Base-by-base conservation (phyloP, 495 filamentous ascomycete species). In the Aspergillus mulundensis region DNA sequence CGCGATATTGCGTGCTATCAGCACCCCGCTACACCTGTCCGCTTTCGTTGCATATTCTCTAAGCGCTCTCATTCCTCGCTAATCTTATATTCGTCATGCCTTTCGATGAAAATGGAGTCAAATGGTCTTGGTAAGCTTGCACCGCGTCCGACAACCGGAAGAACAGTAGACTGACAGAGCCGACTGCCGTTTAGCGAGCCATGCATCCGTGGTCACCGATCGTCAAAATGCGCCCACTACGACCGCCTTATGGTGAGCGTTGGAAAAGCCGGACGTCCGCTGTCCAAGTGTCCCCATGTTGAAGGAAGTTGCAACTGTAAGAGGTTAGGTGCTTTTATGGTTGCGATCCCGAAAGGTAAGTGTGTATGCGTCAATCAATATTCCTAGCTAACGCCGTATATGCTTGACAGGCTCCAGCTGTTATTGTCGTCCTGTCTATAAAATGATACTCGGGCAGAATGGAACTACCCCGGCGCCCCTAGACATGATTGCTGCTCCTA, bases 151-250 rank as follows among this genome's bases (percentile, higher is more conserved):
- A 23, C 24, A 49, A 10, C 21, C 16, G 24, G 7, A 28, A 44
- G 4, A 21, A 20, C 40, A 57, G 50, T 34, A 36, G 12, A 42
- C 10, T 24, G 15, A 43, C 20, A 12, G 14, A 23, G 43, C 21
- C 34, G 34, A 53, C 38, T 36, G 15, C 11, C 21, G 25, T 16
- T 32, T 64, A 94, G 89, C 66, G 85, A 87, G 75, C 86, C 88
- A 64, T 95, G 90, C 61, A 89, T 93, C 60, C 87, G 88, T 50
- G 90, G 90, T 49, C 90, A 95, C 70, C 85, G 90, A 61, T 91
- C 90, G 20, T 89, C 89, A 59, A 89, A 87, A 79, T 95, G 90
- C 64, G 83, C 80, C 30, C 89, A 95, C 73, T 83, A 78, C 50
- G 81, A 85, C 54, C 81, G 89, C 59, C 69, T 90, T 18, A 85